phyloP scores from a whole-genome alignment of 306 rosid genomes.

The Rosa multiflora region DNA sequence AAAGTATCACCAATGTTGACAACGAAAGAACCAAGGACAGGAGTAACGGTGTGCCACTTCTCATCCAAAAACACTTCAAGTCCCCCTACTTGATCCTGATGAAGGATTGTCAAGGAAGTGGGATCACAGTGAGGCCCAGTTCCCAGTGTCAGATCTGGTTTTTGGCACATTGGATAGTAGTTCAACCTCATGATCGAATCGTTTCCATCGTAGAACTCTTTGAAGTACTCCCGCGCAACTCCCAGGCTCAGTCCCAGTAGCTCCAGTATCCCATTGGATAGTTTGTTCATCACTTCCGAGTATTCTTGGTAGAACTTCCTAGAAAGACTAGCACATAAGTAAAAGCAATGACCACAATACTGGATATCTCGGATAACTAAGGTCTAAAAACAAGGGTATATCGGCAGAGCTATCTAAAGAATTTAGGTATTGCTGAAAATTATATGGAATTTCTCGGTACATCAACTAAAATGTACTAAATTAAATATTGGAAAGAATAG shows the following conservation, averaged over 20 bases:
- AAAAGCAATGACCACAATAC: background rate
- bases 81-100: conserved; percentile 76
- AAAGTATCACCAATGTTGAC: conserved; percentile 90
- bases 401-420: no score
- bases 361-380: background rate
- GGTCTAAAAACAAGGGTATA: background rate
- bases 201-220: conserved; percentile 50
- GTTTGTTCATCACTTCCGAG: conserved; percentile 60
- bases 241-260: conserved; percentile 80
- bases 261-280: conserved; percentile 65
- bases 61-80: conserved; percentile 66
- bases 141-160: conserved; percentile 67
- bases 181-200: conserved; percentile 74
- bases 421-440: no score
- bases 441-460: no score
- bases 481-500: background rate
- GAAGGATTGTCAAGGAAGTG: conserved; percentile 77
- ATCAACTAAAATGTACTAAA: background rate
- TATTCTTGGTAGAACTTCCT: conserved; percentile 66
- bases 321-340: background rate
- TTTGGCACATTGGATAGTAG: conserved; percentile 76
- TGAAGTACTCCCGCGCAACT: conserved; percentile 49
- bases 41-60: conserved; percentile 52
- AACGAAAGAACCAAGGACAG: conserved; percentile 61
- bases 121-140: conserved; percentile 95